Evolutionary conservation across 2,329 filamentous ascomycete species (phyloP).

Genomic region (Pseudocercospora fijiensis): DNA sequence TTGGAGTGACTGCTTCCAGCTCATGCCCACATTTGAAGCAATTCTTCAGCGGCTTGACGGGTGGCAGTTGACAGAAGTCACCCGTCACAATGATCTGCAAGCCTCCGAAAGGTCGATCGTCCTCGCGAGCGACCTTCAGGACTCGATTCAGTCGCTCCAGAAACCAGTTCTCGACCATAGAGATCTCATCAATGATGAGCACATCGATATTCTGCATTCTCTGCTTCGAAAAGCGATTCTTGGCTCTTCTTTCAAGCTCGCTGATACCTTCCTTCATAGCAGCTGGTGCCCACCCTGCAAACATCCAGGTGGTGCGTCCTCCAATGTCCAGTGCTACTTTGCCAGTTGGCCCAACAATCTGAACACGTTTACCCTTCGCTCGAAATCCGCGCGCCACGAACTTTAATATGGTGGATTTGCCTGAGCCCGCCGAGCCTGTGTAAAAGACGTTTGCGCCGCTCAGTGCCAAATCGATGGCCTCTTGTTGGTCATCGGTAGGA

Average conservation of each 20-base stretch:
- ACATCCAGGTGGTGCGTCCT: constrained; percentile 58
- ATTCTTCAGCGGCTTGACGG: constrained; percentile 56
- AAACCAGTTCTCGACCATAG: constrained; percentile 60
- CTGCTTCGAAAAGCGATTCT: constrained; percentile 39
- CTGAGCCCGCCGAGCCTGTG: constrained; percentile 62
- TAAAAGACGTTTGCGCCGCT: constrained; percentile 58
- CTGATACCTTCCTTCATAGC: constrained; percentile 44
- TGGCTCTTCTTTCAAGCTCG: constrained; percentile 29
- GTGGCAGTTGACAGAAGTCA: constrained; percentile 62
- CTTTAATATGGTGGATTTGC: constrained; percentile 61
- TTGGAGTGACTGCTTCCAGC: not conserved
- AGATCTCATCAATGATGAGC: constrained; percentile 65
- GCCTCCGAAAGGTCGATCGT: constrained; percentile 44
- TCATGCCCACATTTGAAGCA: constrained; percentile 52
- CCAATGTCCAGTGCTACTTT: constrained; percentile 57
- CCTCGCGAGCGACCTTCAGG: constrained; percentile 43
- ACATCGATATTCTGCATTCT: constrained; percentile 47
- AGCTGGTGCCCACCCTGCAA: constrained; percentile 56
- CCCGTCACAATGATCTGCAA: constrained; percentile 49
- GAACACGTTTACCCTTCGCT: constrained; percentile 41
- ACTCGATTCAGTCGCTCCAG: constrained; percentile 54
- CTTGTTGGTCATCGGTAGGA: not conserved
- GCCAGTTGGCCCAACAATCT: constrained; percentile 60
- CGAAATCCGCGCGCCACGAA: no score
- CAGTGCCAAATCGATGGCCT: not conserved